Evolutionary conservation across 1,284 basidiomycete genomes (phyloP).

Genomic region (Puccinia brachypodii): DNA sequence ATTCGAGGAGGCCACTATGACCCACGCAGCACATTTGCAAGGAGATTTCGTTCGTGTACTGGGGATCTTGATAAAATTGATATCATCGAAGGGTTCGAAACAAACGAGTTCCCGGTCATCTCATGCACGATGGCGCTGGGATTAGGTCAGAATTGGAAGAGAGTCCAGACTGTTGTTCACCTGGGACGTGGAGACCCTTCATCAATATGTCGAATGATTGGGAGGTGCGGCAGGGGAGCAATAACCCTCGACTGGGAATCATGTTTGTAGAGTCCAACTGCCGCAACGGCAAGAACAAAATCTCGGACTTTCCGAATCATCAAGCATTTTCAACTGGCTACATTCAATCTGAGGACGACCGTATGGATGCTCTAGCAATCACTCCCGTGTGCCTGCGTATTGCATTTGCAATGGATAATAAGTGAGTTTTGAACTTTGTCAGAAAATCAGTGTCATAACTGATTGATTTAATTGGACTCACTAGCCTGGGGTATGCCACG

Average conservation of each 20-base stretch:
- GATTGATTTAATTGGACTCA: not conserved
- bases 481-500: not conserved
- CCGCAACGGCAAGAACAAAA: not conserved
- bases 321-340: no score
- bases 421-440: not conserved
- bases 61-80: not conserved
- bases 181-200: slow-evolving; percentile 19
- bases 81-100: not conserved
- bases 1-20: not conserved
- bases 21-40: not conserved
- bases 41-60: not conserved
- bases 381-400: slow-evolving; percentile 17
- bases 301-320: not conserved
- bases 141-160: slow-evolving; percentile 18
- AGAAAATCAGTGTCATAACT: not conserved
- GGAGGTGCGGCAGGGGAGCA: slow-evolving; percentile 3
- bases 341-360: slow-evolving; percentile 4
- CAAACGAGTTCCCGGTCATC: not conserved
- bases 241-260: not conserved
- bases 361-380: slow-evolving; percentile 18
- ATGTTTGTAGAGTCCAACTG: not conserved
- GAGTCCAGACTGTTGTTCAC: not conserved
- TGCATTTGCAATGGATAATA: not conserved
- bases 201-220: slow-evolving; percentile 22
- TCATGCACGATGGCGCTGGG: slow-evolving; percentile 21